Conservation (phyloP, 768 basidiomycete genomes). For the Collybia nuda region DNA sequence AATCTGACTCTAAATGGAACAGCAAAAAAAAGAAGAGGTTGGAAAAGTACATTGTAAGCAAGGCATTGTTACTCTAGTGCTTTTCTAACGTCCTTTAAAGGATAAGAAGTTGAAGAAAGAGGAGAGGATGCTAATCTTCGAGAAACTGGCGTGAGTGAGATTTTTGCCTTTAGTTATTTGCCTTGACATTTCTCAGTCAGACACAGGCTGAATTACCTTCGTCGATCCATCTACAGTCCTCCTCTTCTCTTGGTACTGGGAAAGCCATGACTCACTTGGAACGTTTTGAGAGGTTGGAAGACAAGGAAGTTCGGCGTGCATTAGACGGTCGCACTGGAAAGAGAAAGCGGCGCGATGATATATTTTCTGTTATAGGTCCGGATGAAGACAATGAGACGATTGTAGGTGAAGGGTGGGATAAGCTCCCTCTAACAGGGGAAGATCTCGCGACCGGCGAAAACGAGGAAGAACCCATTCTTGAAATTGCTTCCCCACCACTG, state of each 20-base stretch:
- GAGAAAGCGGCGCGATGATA: constrained; percentile 45
- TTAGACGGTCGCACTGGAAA: constrained; percentile 48
- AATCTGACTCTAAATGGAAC: constrained; percentile 72
- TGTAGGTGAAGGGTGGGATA: constrained; percentile 1
- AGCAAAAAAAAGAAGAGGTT: constrained; percentile 86
- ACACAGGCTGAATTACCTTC: constrained; percentile 68
- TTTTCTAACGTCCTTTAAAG: constrained; percentile 33
- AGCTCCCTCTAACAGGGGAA: not conserved
- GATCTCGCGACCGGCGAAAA: constrained; percentile 2
- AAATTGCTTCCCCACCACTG: not conserved
- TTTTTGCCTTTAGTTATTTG: constrained; percentile 3
- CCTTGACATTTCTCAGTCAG: constrained; percentile 49
- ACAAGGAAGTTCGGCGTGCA: constrained; percentile 53
- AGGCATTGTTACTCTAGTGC: not conserved
- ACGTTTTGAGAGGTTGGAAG: constrained; percentile 56
- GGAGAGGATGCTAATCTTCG: constrained; percentile 71
- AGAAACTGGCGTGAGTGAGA: constrained; percentile 73
- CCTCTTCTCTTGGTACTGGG: constrained; percentile 82
- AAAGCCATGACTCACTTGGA: constrained; percentile 60
- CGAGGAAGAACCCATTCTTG: not conserved
- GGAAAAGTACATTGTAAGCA: constrained; percentile 87
- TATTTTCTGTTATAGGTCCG: constrained; percentile 36
- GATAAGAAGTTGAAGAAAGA: constrained; percentile 94
- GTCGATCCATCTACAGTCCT: constrained; percentile 67
- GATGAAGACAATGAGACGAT: constrained; percentile 22